Evolutionary conservation across 2,329 filamentous ascomycete genomes (phyloP), one percentile per base, ranked within the genome.

Genomic region (Elsinoe fawcettii): DNA sequence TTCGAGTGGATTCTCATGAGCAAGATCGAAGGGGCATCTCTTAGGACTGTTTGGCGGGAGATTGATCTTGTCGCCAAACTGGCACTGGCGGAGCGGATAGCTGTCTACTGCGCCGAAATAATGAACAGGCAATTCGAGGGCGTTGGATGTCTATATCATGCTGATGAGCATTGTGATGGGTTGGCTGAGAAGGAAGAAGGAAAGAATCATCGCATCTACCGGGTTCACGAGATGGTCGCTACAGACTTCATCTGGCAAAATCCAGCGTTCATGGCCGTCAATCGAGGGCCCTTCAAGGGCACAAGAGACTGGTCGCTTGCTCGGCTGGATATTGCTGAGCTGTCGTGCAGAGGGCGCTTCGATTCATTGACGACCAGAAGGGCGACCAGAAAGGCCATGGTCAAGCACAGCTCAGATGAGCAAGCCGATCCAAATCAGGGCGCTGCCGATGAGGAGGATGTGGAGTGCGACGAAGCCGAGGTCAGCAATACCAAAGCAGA

Each of bases 1-100:
- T 46, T 46, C 41, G 41, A 46, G 23, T 46, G 41, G 41, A 46
- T 46, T 18, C 41, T 46, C 14, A 46, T 46, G 20, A 46, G 41
- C 22, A 46, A 46, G 41, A 8, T 46, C 16, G 41, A 46, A 2
- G 41, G 41, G 12, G 12, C 5, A 12, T 46, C 41, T 11, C 18
- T 46, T 7, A 22, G 41, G 11, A 23, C 9, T 11, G 41, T 12
- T 5, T 46, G 41, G 41, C 41, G 41, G 9, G 5, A 3, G 12
- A 46, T 18, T 8, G 20, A 11, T 20, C 14, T 46, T 4, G 41
- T 11, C 8, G 20, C 41, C 6, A 46, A 46, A 25, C 12, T 25
- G 11, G 41, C 20, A 9, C 22, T 46, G 3, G 41, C 41, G 14
- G 16, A 46, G 41, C 41, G 20, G 16, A 22, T 46, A n/a, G 41